These are phyloP conservation scores for Elsinoe perseae DNA, from an alignment of 2,329 filamentous ascomycete species.

Conservation along the genomic window DNA sequence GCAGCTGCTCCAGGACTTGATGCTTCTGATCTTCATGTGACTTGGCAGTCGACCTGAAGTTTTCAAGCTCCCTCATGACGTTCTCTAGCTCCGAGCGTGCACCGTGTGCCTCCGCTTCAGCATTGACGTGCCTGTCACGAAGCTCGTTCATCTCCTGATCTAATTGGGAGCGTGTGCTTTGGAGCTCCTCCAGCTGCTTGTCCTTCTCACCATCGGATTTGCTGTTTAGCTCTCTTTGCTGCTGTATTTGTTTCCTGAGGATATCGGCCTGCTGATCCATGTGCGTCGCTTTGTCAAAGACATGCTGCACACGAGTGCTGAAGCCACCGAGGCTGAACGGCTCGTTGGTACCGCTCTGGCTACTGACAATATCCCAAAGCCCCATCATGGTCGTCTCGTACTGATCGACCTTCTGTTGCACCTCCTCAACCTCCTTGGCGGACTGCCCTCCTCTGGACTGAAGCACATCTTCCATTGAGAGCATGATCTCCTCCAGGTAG, in stretches of 20 bases:
- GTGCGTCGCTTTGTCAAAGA: conserved; percentile 67
- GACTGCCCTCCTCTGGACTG: conserved; percentile 19
- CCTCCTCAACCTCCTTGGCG: conserved; percentile 21
- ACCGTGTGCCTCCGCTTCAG: conserved; percentile 26
- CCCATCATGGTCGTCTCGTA: conserved; percentile 47
- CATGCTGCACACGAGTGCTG: conserved; percentile 66
- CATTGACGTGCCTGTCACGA: conserved; percentile 24
- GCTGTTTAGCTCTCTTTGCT: conserved; percentile 86
- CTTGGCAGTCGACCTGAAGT: conserved; percentile 33
- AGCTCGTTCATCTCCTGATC: conserved; percentile 28
- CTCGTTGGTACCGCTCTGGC: conserved; percentile 28
- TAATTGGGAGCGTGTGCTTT: conserved; percentile 19
- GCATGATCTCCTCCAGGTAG: conserved; percentile 58
- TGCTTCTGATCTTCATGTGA: conserved; percentile 29
- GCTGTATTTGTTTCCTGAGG: conserved; percentile 84
- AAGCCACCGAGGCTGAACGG: conserved; percentile 69
- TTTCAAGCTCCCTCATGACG: conserved; percentile 32
- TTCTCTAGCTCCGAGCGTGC: conserved; percentile 30
- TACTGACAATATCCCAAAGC: conserved; percentile 46
- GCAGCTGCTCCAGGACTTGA: conserved; percentile 23
- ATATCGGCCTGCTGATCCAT: conserved; percentile 84
- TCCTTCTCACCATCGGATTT: conserved; percentile 61
- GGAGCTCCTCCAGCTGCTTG: conserved; percentile 25
- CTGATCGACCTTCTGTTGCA: conserved; percentile 42
- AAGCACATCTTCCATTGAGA: conserved; percentile 26